Conservation (phyloP, 495 filamentous ascomycete genomes). For the Xylaria castorea region DNA sequence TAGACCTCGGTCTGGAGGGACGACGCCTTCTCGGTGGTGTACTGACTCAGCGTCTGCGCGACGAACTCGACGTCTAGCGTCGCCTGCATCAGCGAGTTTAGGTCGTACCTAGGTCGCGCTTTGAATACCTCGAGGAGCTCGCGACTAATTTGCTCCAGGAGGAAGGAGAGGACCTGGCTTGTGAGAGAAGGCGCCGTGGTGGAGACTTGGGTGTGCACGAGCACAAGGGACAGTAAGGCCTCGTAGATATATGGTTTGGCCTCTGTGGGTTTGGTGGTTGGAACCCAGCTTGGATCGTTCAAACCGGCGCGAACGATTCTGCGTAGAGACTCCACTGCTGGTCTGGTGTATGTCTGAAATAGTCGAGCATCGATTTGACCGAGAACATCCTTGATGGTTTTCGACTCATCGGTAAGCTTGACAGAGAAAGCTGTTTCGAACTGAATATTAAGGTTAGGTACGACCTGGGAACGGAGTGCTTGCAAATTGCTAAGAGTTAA, state of each 20-base stretch:
- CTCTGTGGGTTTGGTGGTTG: slow-evolving; percentile 67
- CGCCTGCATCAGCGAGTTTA: slow-evolving; percentile 91
- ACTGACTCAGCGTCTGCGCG: slow-evolving; percentile 87
- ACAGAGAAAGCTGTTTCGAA: slow-evolving; percentile 92
- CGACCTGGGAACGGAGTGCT: slow-evolving; percentile 73
- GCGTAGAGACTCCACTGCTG: slow-evolving; percentile 66
- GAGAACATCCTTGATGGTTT: slow-evolving; percentile 88
- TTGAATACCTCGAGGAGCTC: slow-evolving; percentile 76
- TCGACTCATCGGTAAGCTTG: slow-evolving; percentile 87
- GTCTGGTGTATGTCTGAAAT: slow-evolving; percentile 88
- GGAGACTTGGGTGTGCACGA: slow-evolving; percentile 89
- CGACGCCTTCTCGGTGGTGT: slow-evolving; percentile 81
- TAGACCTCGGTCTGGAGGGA: slow-evolving; percentile 87
- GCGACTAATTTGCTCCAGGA: slow-evolving; percentile 76
- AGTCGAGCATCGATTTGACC: slow-evolving; percentile 85
- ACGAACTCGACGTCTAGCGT: slow-evolving; percentile 97
- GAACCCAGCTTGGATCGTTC: slow-evolving; percentile 70
- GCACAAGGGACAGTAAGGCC: slow-evolving; percentile 78
- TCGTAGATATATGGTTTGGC: slow-evolving; percentile 89
- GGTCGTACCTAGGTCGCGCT: slow-evolving; percentile 67
- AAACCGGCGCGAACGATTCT: slow-evolving; percentile 75
- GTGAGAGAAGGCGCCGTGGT: slow-evolving; percentile 79
- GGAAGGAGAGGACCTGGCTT: slow-evolving; percentile 74
- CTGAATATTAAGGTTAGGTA: slow-evolving; percentile 81
- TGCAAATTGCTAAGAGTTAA: slow-evolving; percentile 91